A percentile compares a stretch with the other conserved stretches of the same genome.
Conservation (phyloP, 352 stramenopile genomes). For the Phytophthora agathidicida region DNA sequence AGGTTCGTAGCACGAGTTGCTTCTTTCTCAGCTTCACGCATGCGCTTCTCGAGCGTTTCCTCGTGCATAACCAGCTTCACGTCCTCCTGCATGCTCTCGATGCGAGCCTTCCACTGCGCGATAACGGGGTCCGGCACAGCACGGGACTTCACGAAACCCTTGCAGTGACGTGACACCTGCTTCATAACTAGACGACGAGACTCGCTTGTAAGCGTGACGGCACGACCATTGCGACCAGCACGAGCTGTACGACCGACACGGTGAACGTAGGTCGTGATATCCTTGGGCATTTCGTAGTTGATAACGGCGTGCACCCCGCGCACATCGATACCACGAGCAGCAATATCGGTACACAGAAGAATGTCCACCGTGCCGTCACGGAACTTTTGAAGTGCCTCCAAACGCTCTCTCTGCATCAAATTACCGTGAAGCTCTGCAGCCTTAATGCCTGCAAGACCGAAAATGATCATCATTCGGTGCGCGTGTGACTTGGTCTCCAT, state of each 20-base stretch:
- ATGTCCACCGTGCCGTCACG: slow-evolving; percentile 95
- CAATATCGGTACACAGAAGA: slow-evolving; percentile 98
- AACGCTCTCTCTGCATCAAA: slow-evolving; percentile 95
- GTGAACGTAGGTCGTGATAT: slow-evolving; percentile 99
- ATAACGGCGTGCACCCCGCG: slow-evolving; percentile 97
- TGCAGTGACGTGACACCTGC: slow-evolving; percentile 90
- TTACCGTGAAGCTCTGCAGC: slow-evolving; percentile 99
- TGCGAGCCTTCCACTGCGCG: slow-evolving; percentile 84
- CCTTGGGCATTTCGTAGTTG: slow-evolving; percentile 99
- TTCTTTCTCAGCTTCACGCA: slow-evolving; percentile 91
- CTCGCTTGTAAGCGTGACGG: slow-evolving; percentile 92
- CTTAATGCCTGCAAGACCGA: slow-evolving; percentile 95
- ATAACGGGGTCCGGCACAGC: slow-evolving; percentile 90
- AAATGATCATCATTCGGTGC: slow-evolving; percentile 97
- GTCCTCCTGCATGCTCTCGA: slow-evolving; percentile 83
- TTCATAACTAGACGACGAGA: slow-evolving; percentile 94
- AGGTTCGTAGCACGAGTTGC: slow-evolving; percentile 90
- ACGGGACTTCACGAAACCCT: slow-evolving; percentile 91
- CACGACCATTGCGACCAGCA: slow-evolving; percentile 93
- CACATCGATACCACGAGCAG: slow-evolving; percentile 98
- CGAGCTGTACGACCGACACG: slow-evolving; percentile 98
- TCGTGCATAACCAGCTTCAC: slow-evolving; percentile 86
- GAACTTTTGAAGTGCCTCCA: slow-evolving; percentile 97
- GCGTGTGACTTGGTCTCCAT: slow-evolving; percentile 98
- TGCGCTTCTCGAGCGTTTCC: slow-evolving; percentile 90